Conservation (phyloP, 306 rosid genomes). For the Acacia melanoxylon region DNA sequence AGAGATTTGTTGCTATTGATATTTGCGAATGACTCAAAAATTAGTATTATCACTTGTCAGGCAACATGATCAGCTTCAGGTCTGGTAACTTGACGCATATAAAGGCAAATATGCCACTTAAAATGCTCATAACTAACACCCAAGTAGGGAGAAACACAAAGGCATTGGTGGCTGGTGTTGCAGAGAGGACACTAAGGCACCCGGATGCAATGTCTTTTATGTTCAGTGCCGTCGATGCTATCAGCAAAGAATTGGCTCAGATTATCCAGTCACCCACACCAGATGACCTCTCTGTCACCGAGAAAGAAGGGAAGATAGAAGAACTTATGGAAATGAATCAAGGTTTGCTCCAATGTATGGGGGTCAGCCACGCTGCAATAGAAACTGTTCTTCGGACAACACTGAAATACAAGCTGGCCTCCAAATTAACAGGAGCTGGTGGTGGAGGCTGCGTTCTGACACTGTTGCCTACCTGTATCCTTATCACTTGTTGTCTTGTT, state of each 20-base stretch:
- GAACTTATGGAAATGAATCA: constrained; percentile 97
- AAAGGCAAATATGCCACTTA: constrained; percentile 60
- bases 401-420: constrained; percentile 74
- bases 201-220: constrained; percentile 79
- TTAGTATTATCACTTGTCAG: constrained; percentile 48
- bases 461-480: constrained; percentile 90
- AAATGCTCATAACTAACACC: constrained; percentile 97
- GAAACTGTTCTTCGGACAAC: constrained; percentile 91
- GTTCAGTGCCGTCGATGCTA: constrained; percentile 82
- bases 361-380: constrained; percentile 83
- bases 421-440: constrained; percentile 97
- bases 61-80: constrained; percentile 85
- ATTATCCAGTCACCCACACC: constrained; percentile 65
- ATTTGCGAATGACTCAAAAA: constrained; percentile 26
- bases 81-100: constrained; percentile 67
- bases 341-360: constrained; percentile 95
- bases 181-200: constrained; percentile 81
- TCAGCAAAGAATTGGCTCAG: constrained; percentile 71
- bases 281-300: constrained; percentile 59
- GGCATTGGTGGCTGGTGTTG: constrained; percentile 93
- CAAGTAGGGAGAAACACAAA: constrained; percentile 94
- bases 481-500: constrained; percentile 32
- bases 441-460: constrained; percentile 99
- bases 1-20: constrained; percentile 11
- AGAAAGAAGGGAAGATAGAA: constrained; percentile 74